Base-by-base conservation (phyloP, 768 basidiomycete species). In the Leccinum obscurum region DNA sequence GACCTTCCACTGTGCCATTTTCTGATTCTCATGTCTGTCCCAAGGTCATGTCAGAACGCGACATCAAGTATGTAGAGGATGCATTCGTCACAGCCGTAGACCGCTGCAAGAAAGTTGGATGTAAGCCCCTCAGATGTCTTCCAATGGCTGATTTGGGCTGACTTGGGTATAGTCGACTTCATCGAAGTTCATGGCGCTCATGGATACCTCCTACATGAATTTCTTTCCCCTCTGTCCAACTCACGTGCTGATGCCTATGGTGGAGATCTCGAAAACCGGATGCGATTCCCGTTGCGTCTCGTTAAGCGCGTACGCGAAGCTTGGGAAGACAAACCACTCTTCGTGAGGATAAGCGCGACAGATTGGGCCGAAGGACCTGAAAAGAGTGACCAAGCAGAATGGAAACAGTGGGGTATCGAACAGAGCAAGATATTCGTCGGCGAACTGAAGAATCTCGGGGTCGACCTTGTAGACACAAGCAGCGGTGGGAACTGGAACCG, bases 181-280 rank as follows among this genome's bases (percentile, higher is more conserved):
- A 85, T 90, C 41, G 88, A 92, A 70, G 65, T 92, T 17, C 90
- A 92, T 68, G 82, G 72, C 8, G 90, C 89, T 3, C 89, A 92
- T 68, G 89, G 84, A 32, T 73, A 72, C 58, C 81, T 90, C n/a
- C 34, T 87, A 1, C 83, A 86, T 69, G 69, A 77, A 20, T 94
- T 93, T 74, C 68, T 87, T 11, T 90, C 89, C 3, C 92, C 92
- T 1, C 70, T 92, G 32, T 88, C 87, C 14, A 93, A 95, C 77
- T 72, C 70, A 6, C 86, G 91, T 34, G 80, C 78, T 7, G 93
- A 94, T 72, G 48, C 76, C 30, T 92, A 88, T 68, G 92, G 92
- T 11, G 92, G 92, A 6, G 72, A 80, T 8, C 77, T 93, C 37
- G 85, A 86, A 64, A 92, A 93, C 76, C 84, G 92, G 35, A 70